Evolutionary conservation across 129 eudicot species (phyloP).

Genomic region (Dittrichia graveolens): DNA sequence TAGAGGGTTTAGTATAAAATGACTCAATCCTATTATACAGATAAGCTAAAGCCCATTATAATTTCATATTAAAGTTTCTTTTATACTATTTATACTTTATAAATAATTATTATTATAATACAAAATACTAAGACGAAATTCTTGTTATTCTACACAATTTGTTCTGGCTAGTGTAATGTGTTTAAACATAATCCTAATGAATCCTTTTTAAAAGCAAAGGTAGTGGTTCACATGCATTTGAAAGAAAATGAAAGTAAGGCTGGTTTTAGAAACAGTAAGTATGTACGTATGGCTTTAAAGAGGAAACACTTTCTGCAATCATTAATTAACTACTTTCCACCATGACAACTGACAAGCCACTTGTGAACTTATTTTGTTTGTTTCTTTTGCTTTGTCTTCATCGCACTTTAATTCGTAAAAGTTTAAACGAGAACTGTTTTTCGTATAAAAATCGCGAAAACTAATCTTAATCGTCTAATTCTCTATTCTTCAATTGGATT

Average conservation of each 20-base stretch:
- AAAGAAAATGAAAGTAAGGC: neutral
- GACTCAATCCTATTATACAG: too few relatives aligned
- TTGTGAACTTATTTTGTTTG: constrained; percentile 35
- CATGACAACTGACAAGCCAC: constrained; percentile 25
- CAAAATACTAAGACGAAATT: too few relatives aligned
- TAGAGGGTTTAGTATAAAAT: too few relatives aligned
- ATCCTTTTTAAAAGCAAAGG: neutral
- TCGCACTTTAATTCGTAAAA: neutral
- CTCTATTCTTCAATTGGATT: too few relatives aligned
- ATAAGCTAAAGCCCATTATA: too few relatives aligned
- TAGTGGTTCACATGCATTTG: neutral
- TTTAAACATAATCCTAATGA: neutral
- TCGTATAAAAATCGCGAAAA: too few relatives aligned
- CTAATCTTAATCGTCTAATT: too few relatives aligned
- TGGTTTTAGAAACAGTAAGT: constrained; percentile 18
- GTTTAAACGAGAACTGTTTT: too few relatives aligned
- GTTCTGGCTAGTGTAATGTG: too few relatives aligned
- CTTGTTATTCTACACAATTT: too few relatives aligned
- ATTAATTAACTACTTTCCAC: constrained; percentile 33
- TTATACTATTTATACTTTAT: neutral
- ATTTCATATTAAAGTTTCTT: too few relatives aligned
- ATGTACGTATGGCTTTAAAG: constrained; percentile 2
- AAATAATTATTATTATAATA: too few relatives aligned
- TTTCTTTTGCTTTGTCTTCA: constrained; percentile 30
- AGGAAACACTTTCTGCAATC: constrained; percentile 25